A percentile compares a stretch with the other conserved stretches of the same genome.
Evolutionary conservation across 768 basidiomycete species (phyloP).

Genomic region (Serendipita sp.): DNA sequence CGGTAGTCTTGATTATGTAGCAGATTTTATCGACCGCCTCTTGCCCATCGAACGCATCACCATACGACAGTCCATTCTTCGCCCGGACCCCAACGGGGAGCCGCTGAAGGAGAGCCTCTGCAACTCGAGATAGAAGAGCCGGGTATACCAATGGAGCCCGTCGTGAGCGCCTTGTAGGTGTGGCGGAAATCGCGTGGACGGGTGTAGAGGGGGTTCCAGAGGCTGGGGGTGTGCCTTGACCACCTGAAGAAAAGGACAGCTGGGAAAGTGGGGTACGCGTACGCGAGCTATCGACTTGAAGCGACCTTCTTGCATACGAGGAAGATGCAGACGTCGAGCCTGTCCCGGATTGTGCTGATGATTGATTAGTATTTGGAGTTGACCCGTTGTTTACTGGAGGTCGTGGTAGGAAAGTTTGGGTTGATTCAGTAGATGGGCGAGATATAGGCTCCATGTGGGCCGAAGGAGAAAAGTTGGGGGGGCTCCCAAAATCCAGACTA

Average conservation of each 20-base stretch:
- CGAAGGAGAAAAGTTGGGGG: background rate
- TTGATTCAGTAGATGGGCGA: background rate
- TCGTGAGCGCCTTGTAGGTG: conserved; percentile 20
- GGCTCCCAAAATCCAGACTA: background rate
- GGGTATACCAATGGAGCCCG: conserved; percentile 78
- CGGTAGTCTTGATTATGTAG: conserved; percentile 96
- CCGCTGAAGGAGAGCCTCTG: conserved; percentile 79
- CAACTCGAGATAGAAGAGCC: conserved; percentile 87
- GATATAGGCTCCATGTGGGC: background rate
- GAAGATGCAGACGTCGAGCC: conserved; percentile 12
- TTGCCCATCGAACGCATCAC: conserved; percentile 90
- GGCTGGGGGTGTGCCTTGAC: background rate
- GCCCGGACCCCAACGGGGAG: conserved; percentile 59
- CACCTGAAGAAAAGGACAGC: conserved; percentile 12
- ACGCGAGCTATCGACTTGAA: conserved; percentile 13
- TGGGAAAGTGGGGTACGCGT: conserved; percentile 14
- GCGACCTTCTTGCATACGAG: conserved; percentile 18
- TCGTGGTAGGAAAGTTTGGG: background rate
- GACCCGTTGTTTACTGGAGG: background rate
- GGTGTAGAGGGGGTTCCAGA: conserved; percentile 22
- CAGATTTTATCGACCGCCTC: conserved; percentile 95
- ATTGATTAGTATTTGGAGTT: background rate
- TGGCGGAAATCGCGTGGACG: conserved; percentile 21
- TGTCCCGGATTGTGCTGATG: background rate
- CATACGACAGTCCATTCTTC: conserved; percentile 94